Evolutionary conservation across 2,329 filamentous ascomycete genomes (phyloP), one percentile per base, ranked within the genome.

Genomic region (Colletotrichum sansevieriae): DNA sequence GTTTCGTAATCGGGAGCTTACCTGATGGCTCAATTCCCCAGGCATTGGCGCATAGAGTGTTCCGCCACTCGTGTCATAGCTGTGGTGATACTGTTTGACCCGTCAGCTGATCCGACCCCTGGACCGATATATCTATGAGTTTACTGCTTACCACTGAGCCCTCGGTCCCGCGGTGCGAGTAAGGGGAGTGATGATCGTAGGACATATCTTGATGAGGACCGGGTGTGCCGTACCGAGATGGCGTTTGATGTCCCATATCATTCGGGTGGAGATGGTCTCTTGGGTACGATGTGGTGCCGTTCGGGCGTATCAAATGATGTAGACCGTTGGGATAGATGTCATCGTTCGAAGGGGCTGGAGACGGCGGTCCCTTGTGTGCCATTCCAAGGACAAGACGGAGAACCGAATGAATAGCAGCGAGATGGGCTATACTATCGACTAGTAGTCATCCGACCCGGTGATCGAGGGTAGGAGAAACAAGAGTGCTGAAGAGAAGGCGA

Each of bases 231-330:
- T 80, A 81, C 68, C 78, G 76, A 15, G 78, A 81, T 4, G 73
- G 74, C 11, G 80, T 74, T 29, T 78, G 79, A n/a, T 80, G 54
- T 1, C 65, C 74, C 65, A 74, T 75, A n/a, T 73, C 59, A 57
- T 78, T 74, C 66, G 76, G 69, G 51, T 75, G 70, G 47, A 73
- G 54, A n/a, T 74, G 58, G 20, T 76, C 75, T 59, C 71, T 74
- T 12, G 73, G 71, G 47, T 75, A 75, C 25, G 75, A 69, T 39
- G 71, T 71, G 25, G 76, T 74, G 46, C 77, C 74, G 74, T 84
- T 85, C 71, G 85, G 81, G 65, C 83, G 79, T 57, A 82, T 75
- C 33, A 85, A 71, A 22, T 84, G 80, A 55, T 81, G 78, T 66
- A 84, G 79, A 44, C 80, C 79, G 65, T 78, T 77, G n/a, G 81